Conservation (phyloP, 2,329 filamentous ascomycete genomes). For the Fusarium sp. region DNA sequence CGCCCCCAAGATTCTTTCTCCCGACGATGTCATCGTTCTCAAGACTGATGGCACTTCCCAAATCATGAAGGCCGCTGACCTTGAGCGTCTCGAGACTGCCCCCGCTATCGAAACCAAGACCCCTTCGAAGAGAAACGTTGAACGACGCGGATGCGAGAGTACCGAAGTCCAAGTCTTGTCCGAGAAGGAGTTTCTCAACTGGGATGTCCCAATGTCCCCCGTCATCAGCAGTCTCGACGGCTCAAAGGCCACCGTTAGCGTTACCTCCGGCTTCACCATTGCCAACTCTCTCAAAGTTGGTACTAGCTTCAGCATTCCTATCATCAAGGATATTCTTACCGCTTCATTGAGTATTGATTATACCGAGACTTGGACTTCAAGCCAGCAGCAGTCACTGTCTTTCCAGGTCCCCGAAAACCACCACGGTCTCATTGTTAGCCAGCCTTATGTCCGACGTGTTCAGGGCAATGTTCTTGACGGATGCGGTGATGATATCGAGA, state of each 20-base stretch:
- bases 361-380: conserved; percentile 26
- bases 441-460: conserved; percentile 39
- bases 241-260: conserved; percentile 22
- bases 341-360: conserved; percentile 26
- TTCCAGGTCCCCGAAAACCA: conserved; percentile 32
- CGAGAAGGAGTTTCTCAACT: conserved; percentile 40
- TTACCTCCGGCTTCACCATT: conserved; percentile 26
- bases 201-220: conserved; percentile 41
- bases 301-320: background rate
- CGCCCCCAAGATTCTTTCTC: conserved; percentile 6
- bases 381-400: conserved; percentile 26
- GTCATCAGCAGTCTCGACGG: conserved; percentile 37
- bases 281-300: conserved; percentile 29
- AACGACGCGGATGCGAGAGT: conserved; percentile 30
- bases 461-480: conserved; percentile 31
- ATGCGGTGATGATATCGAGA: conserved; percentile 26
- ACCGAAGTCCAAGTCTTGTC: conserved; percentile 36
- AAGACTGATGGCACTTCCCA: conserved; percentile 27
- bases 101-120: background rate
- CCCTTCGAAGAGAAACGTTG: background rate
- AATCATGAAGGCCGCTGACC: conserved; percentile 39
- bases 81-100: conserved; percentile 31
- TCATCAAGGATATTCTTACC: conserved; percentile 14
- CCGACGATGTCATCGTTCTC: conserved; percentile 39
- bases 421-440: conserved; percentile 39